phyloP scores from a whole-genome alignment of 2,329 filamentous ascomycete species.

The Calycina marina region DNA sequence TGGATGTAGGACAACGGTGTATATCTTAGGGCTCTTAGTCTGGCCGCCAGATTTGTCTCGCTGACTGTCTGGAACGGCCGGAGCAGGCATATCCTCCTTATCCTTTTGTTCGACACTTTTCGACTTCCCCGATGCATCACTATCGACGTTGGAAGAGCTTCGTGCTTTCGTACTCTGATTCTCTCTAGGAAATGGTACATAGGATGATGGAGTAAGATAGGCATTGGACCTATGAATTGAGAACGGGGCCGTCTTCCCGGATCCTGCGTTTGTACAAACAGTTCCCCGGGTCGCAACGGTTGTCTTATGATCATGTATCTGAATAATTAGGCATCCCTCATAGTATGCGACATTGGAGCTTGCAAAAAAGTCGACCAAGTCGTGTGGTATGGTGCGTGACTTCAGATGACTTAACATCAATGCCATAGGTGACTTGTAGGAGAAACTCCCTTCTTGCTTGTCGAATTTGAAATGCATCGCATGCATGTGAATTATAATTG shows the following conservation, averaged over 20 bases:
- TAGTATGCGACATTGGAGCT: conserved; percentile 60
- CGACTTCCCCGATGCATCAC: conserved; percentile 12
- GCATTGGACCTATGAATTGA: conserved; percentile 89
- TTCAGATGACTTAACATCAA: conserved; percentile 62
- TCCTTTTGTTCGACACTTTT: conserved; percentile 29
- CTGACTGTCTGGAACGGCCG: conserved; percentile 32
- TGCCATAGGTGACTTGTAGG: conserved; percentile 85
- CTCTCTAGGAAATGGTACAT: conserved; percentile 58
- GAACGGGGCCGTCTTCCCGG: conserved; percentile 51
- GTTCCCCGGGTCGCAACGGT: conserved; percentile 44
- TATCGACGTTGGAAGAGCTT: conserved; percentile 19
- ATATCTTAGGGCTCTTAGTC: conserved; percentile 47
- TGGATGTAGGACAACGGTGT: conserved; percentile 72
- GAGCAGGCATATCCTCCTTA: conserved; percentile 44
- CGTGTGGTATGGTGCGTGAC: conserved; percentile 69
- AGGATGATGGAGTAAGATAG: conserved; percentile 80
- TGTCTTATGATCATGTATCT: conserved; percentile 78
- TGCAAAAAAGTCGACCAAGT: conserved; percentile 66
- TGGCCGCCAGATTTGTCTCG: conserved; percentile 26
- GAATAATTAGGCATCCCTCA: conserved; percentile 87
- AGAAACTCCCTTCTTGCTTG: conserved; percentile 81
- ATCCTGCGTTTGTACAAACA: conserved; percentile 36
- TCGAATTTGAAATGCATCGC: conserved; percentile 83
- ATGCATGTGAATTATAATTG: conserved; percentile 75
- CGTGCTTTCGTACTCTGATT: conserved; percentile 20